Evolutionary conservation across 2,329 filamentous ascomycete genomes (phyloP), one percentile per base, ranked within the genome.

Genomic region (Microdochium paspali): DNA sequence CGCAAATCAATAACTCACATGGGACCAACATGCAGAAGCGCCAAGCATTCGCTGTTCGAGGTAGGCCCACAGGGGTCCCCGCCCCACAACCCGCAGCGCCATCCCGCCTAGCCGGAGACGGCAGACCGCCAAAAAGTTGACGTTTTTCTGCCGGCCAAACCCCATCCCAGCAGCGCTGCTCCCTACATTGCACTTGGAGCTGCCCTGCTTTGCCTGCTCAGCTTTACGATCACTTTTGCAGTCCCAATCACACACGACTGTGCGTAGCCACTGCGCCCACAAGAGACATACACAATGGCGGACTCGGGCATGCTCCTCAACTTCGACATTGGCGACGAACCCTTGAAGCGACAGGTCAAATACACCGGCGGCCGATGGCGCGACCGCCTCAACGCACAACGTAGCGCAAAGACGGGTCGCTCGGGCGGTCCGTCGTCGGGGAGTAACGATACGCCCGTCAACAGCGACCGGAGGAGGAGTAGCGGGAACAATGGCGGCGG

Each of bases 241-340:
- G n/a, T n/a, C n/a, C n/a, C n/a, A n/a, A n/a, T n/a, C n/a, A n/a
- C n/a, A n/a, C n/a, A 45, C 20, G 30, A 24, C 24, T 49, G 31
- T 31, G 31, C 24, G 6, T 44, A 24, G 18, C 40, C 24, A 42
- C 20, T 42, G 44, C 45, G 23, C 42, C 20, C 15, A 44, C 44
- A 42, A 44, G 26, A 30, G 39, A 35, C 43, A 49, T 21, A 47
- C 50, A 61, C 49, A 51, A 96, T 97, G 90, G 87, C 87, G 46
- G 90, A 97, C 72, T 87, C 95, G 82, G 90, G 90, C 56, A 86
- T 98, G 80, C 78, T 96, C 49, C 73, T 97, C 62, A 97, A 97
- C 59, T 96, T 97, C 63, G 83, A 89, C 57, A 72, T 95, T 49
- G 77, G 80, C 24, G 82, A 87, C 51, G 77, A 72, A 18, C 77